Evolutionary conservation across 441 rosid genomes (phyloP).

Genomic region (Kokia cookei): DNA sequence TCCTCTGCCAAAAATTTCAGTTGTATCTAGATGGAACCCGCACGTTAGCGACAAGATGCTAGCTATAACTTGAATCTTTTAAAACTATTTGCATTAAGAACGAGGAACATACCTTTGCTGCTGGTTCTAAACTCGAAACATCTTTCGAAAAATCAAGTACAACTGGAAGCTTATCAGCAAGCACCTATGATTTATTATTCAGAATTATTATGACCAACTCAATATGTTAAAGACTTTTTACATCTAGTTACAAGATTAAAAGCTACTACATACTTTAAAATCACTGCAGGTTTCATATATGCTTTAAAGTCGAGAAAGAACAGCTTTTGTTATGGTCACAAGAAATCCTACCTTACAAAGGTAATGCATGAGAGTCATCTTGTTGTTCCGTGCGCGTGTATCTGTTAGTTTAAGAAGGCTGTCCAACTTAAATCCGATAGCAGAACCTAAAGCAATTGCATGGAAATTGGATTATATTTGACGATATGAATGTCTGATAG

Average conservation of each 20-base stretch:
- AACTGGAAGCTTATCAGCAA: constrained; percentile 80
- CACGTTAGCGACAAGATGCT: constrained; percentile 13
- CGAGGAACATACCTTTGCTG: constrained; percentile 60
- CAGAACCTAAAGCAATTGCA: constrained; percentile 54
- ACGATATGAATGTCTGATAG: neutral
- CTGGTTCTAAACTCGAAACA: constrained; percentile 60
- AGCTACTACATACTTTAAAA: neutral
- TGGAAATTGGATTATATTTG: neutral
- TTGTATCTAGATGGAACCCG: constrained; percentile 60
- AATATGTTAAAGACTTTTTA: neutral
- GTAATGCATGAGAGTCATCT: constrained; percentile 98
- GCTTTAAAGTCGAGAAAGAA: neutral
- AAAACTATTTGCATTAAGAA: neutral
- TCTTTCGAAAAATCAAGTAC: constrained; percentile 76
- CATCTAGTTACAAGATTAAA: too few species aligned
- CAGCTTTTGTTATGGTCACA: neutral
- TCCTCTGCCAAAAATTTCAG: constrained; percentile 90
- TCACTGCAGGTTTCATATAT: neutral
- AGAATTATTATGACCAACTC: constrained; percentile 4
- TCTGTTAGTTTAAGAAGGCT: constrained; percentile 96
- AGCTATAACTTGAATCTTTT: neutral
- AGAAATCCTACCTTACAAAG: constrained; percentile 73
- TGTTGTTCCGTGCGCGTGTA: constrained; percentile 80
- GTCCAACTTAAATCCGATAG: constrained; percentile 87
- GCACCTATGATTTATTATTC: constrained; percentile 51